Evolutionary conservation across 2,329 filamentous ascomycete species (phyloP), one percentile per base, ranked within the genome.

Genomic region (Capronia coronata): DNA sequence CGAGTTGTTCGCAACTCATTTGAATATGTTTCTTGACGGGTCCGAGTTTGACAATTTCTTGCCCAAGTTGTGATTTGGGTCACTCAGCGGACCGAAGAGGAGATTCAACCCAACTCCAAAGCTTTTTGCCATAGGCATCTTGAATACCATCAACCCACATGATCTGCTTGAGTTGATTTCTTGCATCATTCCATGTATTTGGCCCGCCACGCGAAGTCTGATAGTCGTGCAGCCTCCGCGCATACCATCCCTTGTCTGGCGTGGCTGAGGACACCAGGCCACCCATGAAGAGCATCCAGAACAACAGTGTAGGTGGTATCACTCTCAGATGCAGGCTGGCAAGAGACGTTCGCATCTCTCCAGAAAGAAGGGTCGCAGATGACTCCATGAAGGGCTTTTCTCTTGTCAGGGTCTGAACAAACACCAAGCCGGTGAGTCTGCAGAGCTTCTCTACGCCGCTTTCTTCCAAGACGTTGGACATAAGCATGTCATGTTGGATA

Each of bases 221-320:
- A n/a, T 27, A 25, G 8, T 46, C 19, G 35, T 30, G 11, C 11
- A 51, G 32, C 14, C 35, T 35, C 23, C n/a, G 10, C 5, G 32
- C 41, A 42, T 43, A 56, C 54, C 54, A 56, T 19, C 21, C 8
- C 6, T 22, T 46, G n/a, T 56, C 50, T 18, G 22, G 22, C 10
- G 54, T 53, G 3, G 48, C 37, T 22, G 16, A 16, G 0, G 54
- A 53, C 3, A 51, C 50, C 5, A 56, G 23, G 2, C 46, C 49
- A 5, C 54, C 54, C 50, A 56, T 51, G 34, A 53, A 44, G 10
- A 45, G 48, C 22, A 53, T 19, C 54, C 54, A 56, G n/a, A 51
- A 46, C 14, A 41, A 5, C 13, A 56, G 29, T 14, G 22, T 11
- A 16, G 29, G n/a, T 8, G 49, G 43, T 11, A 37, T 23, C 22